phyloP scores from a whole-genome alignment of 2,329 filamentous ascomycete genomes.

The Ramichloridium luteum region DNA sequence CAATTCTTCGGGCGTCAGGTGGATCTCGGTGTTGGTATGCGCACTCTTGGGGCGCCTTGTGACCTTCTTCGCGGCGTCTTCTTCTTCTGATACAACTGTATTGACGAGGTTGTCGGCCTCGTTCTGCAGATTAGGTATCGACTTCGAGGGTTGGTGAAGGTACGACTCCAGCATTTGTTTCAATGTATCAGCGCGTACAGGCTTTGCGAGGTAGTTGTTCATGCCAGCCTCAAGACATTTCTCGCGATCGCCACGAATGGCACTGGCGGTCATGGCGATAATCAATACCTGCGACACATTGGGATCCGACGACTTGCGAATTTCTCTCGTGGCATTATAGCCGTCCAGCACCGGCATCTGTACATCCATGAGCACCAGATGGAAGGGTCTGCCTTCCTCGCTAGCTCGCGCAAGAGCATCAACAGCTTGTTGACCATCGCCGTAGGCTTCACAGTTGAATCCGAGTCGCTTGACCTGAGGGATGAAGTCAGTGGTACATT shows the following conservation, averaged over 20 bases:
- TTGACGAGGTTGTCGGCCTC: constrained; percentile 35
- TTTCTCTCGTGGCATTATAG: constrained; percentile 76
- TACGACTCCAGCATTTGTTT: constrained; percentile 70
- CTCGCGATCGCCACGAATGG: constrained; percentile 86
- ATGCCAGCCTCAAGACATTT: constrained; percentile 93
- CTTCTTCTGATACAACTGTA: constrained; percentile 16
- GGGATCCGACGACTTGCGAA: constrained; percentile 64
- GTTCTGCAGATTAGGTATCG: constrained; percentile 33
- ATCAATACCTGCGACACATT: constrained; percentile 74
- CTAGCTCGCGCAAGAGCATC: constrained; percentile 69
- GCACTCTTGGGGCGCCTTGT: constrained; percentile 4
- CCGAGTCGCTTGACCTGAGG: constrained; percentile 61
- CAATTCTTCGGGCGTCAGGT: constrained; percentile 20
- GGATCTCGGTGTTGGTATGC: constrained; percentile 15
- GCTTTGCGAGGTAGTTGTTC: constrained; percentile 95
- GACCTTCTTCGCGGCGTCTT: constrained; percentile 6
- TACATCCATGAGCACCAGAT: constrained; percentile 88
- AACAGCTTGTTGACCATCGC: constrained; percentile 78
- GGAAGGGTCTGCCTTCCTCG: constrained; percentile 62
- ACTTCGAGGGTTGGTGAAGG: constrained; percentile 37
- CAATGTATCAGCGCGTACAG: constrained; percentile 76
- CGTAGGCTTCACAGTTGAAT: constrained; percentile 77
- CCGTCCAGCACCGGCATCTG: constrained; percentile 92
- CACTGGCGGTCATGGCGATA: constrained; percentile 93
- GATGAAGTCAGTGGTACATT: background rate